Conservation (phyloP, 1,284 basidiomycete genomes). For the Violaceomyces palustris region DNA sequence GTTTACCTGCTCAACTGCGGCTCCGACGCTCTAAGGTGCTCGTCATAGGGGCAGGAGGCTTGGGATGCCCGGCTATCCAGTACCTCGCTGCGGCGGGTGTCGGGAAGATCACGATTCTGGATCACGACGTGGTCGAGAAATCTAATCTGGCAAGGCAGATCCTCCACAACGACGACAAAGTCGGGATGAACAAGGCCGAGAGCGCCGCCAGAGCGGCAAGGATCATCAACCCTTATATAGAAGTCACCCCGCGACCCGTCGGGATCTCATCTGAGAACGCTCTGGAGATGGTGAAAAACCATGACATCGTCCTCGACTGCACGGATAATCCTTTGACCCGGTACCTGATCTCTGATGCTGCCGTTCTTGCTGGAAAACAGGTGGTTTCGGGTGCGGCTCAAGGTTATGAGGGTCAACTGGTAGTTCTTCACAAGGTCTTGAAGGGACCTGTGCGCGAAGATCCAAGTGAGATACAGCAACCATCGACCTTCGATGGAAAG, state of each 20-base stretch:
- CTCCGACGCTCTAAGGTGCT: conserved; percentile 71
- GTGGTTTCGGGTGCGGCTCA: conserved; percentile 92
- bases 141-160: conserved; percentile 94
- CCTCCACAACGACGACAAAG: conserved; percentile 71
- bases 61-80: conserved; percentile 91
- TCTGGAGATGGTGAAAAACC: conserved; percentile 12
- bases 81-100: conserved; percentile 88
- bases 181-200: conserved; percentile 78
- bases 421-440: conserved; percentile 39
- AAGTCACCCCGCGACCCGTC: conserved; percentile 13
- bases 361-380: conserved; percentile 68
- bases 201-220: conserved; percentile 63
- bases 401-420: conserved; percentile 80
- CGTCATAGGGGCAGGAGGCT: conserved; percentile 89
- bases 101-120: conserved; percentile 78
- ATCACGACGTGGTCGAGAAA: conserved; percentile 82
- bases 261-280: conserved; percentile 35
- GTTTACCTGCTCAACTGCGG: conserved; percentile 70
- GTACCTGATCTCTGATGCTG: conserved; percentile 86
- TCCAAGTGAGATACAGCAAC: not conserved
- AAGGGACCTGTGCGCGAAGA: too few species aligned
- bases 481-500: conserved; percentile 9
- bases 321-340: conserved; percentile 89
- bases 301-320: conserved; percentile 81
- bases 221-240: conserved; percentile 42